Evolutionary conservation across 2,329 filamentous ascomycete genomes (phyloP).

Genomic region (Aspergillus sp.): DNA sequence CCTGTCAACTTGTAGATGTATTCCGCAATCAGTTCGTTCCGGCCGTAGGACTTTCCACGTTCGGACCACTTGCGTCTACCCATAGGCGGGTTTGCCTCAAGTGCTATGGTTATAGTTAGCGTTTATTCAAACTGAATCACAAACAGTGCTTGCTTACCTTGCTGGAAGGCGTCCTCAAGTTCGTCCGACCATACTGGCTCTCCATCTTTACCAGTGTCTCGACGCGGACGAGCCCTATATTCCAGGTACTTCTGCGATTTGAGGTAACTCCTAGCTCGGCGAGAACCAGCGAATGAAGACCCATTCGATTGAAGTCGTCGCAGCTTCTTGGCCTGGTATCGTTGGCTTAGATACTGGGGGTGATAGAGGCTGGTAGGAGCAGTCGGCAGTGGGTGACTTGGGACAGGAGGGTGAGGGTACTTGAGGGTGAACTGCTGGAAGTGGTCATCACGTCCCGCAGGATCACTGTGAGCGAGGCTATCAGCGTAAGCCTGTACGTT

Average conservation of each 20-base stretch:
- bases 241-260: constrained; percentile 46
- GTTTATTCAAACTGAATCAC: neutral
- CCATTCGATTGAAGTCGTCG: constrained; percentile 37
- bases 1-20: constrained; percentile 58
- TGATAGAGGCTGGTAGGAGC: constrained; percentile 25
- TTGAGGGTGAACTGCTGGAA: constrained; percentile 37
- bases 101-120: constrained; percentile 38
- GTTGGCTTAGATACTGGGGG: constrained; percentile 29
- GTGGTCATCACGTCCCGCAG: constrained; percentile 33
- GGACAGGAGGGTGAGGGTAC: constrained; percentile 33
- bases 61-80: constrained; percentile 55
- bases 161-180: constrained; percentile 49
- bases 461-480: constrained; percentile 28
- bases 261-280: constrained; percentile 35
- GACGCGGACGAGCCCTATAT: constrained; percentile 44
- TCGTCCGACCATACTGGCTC: constrained; percentile 48
- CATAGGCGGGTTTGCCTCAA: constrained; percentile 58
- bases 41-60: constrained; percentile 55
- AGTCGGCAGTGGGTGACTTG: constrained; percentile 26
- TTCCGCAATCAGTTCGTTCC: constrained; percentile 62
- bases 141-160: constrained; percentile 34
- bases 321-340: constrained; percentile 35
- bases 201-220: constrained; percentile 44
- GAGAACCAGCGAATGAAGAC: constrained; percentile 24
- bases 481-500: constrained; percentile 45